A percentile compares a stretch with the other conserved stretches of the same genome.
phyloP scores from a whole-genome alignment of 495 filamentous ascomycete species.

The Hypomontagnella monticulosa region DNA sequence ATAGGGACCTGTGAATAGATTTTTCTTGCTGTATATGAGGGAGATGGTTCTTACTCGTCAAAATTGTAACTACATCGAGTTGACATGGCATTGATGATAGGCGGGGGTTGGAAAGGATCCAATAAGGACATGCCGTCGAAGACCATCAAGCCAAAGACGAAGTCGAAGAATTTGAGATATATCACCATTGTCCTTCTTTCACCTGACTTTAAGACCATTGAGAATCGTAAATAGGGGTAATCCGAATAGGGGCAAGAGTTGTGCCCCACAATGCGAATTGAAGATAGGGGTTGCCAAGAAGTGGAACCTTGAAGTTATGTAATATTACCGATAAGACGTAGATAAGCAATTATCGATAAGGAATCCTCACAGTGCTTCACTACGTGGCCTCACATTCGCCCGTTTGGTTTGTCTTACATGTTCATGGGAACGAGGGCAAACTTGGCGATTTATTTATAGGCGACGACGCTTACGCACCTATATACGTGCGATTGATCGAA shows the following conservation, averaged over 20 bases:
- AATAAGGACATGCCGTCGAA: background rate
- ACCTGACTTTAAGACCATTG: background rate
- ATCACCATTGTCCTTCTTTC: background rate
- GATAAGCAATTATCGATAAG: conserved; percentile 43
- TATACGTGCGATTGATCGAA: background rate
- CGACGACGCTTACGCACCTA: background rate
- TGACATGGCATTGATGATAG: no score
- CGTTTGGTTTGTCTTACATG: conserved; percentile 5
- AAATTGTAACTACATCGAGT: no score
- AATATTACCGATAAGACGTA: conserved; percentile 25
- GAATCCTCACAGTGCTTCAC: conserved; percentile 2
- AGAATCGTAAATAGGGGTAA: conserved; percentile 10
- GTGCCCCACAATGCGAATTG: background rate
- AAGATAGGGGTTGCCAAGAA: conserved; percentile 34
- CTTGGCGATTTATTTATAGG: conserved; percentile 10
- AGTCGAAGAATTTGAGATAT: background rate
- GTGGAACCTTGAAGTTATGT: conserved; percentile 20
- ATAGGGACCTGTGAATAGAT: no score
- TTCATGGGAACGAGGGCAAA: conserved; percentile 1
- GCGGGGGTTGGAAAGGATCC: background rate
- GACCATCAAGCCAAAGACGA: background rate
- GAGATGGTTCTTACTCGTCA: no score
- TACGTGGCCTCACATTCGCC: conserved; percentile 40
- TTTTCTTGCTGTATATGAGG: no score
- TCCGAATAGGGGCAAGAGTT: conserved; percentile 4